Conservation (phyloP, 768 basidiomycete species). For the Leccinum disarticulatum region DNA sequence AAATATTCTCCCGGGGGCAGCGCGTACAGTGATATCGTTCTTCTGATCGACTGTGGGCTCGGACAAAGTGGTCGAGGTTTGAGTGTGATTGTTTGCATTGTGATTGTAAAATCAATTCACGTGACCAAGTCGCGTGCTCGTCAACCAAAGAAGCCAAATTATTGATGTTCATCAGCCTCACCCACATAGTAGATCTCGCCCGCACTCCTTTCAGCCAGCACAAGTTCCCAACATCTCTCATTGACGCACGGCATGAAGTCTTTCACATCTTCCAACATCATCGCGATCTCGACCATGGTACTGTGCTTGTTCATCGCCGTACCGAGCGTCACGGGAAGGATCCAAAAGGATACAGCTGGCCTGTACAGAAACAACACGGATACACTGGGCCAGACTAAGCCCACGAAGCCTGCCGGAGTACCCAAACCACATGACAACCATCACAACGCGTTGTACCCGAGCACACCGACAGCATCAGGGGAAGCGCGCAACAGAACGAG, state of each 20-base stretch:
- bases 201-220: conserved; percentile 20
- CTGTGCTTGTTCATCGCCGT: conserved; percentile 6
- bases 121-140: conserved; percentile 18
- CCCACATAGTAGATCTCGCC: background rate
- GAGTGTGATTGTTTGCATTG: too few species aligned
- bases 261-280: conserved; percentile 11
- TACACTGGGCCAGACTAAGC: background rate
- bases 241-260: conserved; percentile 7
- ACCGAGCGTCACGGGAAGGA: conserved; percentile 9
- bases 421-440: background rate
- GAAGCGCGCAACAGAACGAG: background rate
- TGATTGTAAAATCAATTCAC: conserved; percentile 17
- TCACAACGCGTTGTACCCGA: conserved; percentile 9
- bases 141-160: background rate
- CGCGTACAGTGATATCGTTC: background rate
- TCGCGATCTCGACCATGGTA: conserved; percentile 13
- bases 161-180: background rate
- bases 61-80: too few species aligned
- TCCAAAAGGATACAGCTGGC: background rate
- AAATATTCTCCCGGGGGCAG: background rate
- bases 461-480: background rate
- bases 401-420: background rate
- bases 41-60: too few species aligned
- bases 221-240: background rate
- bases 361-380: conserved; percentile 7